Evolutionary conservation across 2,329 filamentous ascomycete genomes (phyloP), one percentile per base, ranked within the genome.

Genomic region (Fusarium nelsonii): DNA sequence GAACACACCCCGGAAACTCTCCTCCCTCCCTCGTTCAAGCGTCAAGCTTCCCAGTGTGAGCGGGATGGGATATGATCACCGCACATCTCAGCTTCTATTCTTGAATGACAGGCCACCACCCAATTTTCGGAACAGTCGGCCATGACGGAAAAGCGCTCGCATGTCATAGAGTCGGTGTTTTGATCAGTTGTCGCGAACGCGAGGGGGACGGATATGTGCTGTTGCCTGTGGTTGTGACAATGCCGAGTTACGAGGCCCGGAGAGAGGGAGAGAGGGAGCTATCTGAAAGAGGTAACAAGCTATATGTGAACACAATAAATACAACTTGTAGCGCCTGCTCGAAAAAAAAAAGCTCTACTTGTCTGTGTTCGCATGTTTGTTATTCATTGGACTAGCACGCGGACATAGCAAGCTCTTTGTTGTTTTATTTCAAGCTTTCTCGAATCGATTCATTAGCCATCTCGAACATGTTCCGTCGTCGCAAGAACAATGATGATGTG

Each of bases 381-480:
- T 43, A 5, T n/a, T 58, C 16, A 34, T n/a, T 37, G 37, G 8
- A 44, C 18, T 20, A 48, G 36, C 26, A 40, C 18, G 33, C 23
- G 41, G 23, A 48, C 14, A 18, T 23, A 55, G 32, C 23, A 23
- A 54, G 37, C 4, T 33, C 15, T 52, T 8, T 45, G 30, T 36
- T 15, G 12, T 30, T 16, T n/a, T 8, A n/a, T 18, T 3, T 20
- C 6, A 39, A 39, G 4, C 23, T 23, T 20, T 30, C 15, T 16
- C n/a, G 37, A 11, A 3, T 43, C 41, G 14, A 16, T 58, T 23
- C 11, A 23, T 10, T 34, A 33, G 34, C n/a, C 36, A 65, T 68
- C 65, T 49, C 60, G 26, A 65, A 50, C 9, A 36, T 68, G 4
- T 66, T 68, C 37, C 65, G 50, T 9, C 65, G 65, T 39, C 60